Evolutionary conservation across 73 alveolate species (phyloP), one percentile per base, ranked within the genome.

Genomic region (Paramecium primaurelia): DNA sequence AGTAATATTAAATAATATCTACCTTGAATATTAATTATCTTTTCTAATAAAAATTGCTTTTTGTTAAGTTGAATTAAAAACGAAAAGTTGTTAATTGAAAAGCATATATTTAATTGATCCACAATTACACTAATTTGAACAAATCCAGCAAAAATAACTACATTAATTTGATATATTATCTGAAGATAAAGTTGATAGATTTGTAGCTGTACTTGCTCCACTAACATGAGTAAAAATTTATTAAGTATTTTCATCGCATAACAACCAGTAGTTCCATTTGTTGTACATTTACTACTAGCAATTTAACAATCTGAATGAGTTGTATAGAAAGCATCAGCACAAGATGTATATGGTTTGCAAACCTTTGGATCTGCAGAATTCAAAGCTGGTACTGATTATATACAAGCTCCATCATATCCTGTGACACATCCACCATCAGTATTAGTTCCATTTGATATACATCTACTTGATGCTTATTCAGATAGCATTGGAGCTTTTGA

Each of bases 341-440:
- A 71, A 6, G 77, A 59, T 2, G 77, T 59, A 18, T 59, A 59
- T 22, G 77, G 38, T 59, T 59, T 59, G 7, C 77, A 59, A 22
- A 59, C 86, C 16, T 26, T 30, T 59, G 77, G 38, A 30, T 30
- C 77, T 16, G 77, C 8, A 28, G 77, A 59, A 59, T 22, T 59
- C 37, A 59, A 59, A 25, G 77, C 34, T 16, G 77, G 44, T 5
- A 59, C 38, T 26, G 77, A 59, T 59, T 59, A 11, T 9, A 77
- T 44, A 40, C 89, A 77, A n/a, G 68, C 49, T 77, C 89, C 89
- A 12, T 77, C 89, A 26, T 28, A 26, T 20, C 89, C 89, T 9
- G 71, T 22, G 4, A 77, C 89, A 44, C 89, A 77, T 10, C 89
- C 49, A 42, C 40, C 89, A 11, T 36, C 25, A 34, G 47, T 28